phyloP scores from a whole-genome alignment of 2,329 filamentous ascomycete species.

The Fusarium devonianum region DNA sequence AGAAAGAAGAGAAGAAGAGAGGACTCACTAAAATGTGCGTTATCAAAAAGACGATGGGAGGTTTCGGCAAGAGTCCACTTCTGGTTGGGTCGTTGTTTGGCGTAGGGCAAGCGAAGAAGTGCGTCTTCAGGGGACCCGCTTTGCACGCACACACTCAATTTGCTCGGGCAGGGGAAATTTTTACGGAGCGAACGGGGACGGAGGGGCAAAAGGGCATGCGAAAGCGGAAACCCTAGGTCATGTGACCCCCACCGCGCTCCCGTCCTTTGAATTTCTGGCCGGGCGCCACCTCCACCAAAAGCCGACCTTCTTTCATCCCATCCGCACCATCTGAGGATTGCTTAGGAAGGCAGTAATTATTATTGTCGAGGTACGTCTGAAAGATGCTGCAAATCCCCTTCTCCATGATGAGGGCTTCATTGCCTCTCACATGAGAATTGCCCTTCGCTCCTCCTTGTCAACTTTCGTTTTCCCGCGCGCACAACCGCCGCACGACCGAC shows the following conservation, averaged over 20 bases:
- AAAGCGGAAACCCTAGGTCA: constrained; percentile 42
- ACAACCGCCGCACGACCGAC: constrained; percentile 20
- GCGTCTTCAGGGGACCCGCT: not conserved
- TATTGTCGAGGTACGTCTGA: constrained; percentile 70
- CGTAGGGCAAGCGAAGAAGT: constrained; percentile 31
- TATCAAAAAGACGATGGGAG: constrained; percentile 40
- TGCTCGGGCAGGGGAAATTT: too few species aligned
- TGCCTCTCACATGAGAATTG: constrained; percentile 45
- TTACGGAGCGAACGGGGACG: too few species aligned
- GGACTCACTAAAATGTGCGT: constrained; percentile 45
- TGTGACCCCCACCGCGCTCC: constrained; percentile 35
- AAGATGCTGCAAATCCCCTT: constrained; percentile 54
- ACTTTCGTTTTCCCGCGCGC: constrained; percentile 18
- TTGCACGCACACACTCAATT: constrained; percentile 5
- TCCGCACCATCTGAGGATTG: constrained; percentile 63
- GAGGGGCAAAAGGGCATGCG: constrained; percentile 21
- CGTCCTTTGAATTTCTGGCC: constrained; percentile 39
- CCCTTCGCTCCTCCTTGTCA: constrained; percentile 8
- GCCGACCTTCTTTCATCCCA: constrained; percentile 44
- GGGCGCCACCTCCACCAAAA: constrained; percentile 43
- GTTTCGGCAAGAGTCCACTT: constrained; percentile 28
- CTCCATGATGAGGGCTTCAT: constrained; percentile 41
- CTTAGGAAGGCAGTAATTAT: constrained; percentile 67
- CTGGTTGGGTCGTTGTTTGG: constrained; percentile 10
- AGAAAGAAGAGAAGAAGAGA: constrained; percentile 31